phyloP scores from a whole-genome alignment of 1,139 yeast genomes.

The Pichia sp. region DNA sequence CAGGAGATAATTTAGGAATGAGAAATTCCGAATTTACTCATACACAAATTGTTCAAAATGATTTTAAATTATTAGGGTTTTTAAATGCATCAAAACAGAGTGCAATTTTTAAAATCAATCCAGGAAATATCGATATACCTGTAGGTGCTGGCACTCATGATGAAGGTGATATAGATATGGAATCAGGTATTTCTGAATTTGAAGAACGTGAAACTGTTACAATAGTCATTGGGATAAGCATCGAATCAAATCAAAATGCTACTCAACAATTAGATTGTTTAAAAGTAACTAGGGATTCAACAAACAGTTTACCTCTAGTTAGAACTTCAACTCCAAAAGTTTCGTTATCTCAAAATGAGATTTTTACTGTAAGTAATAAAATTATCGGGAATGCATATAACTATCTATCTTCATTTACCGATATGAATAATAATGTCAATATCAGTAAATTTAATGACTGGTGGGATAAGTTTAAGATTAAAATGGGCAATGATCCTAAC shows the following conservation, averaged over 20 bases:
- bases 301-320: background rate
- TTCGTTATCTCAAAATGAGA: conserved; percentile 17
- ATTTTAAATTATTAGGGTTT: conserved; percentile 74
- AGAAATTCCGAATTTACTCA: background rate
- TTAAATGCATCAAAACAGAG: conserved; percentile 74
- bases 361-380: conserved; percentile 57
- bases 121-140: conserved; percentile 20
- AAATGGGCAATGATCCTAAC: conserved; percentile 71
- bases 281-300: conserved; percentile 16
- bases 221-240: conserved; percentile 76
- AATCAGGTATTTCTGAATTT: conserved; percentile 23
- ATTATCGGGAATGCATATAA: conserved; percentile 91
- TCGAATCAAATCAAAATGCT: conserved; percentile 67
- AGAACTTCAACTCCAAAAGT: conserved; percentile 12
- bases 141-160: conserved; percentile 16
- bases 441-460: conserved; percentile 86
- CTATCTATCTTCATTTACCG: conserved; percentile 78
- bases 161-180: conserved; percentile 32
- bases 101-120: conserved; percentile 75
- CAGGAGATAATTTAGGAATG: conserved; percentile 1
- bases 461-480: conserved; percentile 88
- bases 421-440: conserved; percentile 70
- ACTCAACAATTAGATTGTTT: conserved; percentile 40
- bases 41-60: conserved; percentile 32
- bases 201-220: conserved; percentile 17